Conservation (phyloP, 129 eudicot genomes). For the Flaveria ramosissima region DNA sequence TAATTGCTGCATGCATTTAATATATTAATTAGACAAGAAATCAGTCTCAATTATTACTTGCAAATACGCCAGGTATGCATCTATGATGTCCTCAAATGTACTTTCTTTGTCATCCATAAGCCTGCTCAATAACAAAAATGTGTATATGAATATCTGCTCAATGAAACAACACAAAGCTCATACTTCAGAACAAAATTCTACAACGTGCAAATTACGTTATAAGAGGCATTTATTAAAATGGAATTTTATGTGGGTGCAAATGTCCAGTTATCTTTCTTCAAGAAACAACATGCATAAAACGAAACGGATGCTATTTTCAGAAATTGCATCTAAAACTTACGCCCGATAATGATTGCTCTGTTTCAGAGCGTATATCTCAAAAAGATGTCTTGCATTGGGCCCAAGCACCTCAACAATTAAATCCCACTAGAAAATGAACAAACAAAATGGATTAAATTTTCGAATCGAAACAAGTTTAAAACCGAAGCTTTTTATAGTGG, state of each 20-base stretch:
- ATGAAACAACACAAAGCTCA: neutral
- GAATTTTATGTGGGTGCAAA: neutral
- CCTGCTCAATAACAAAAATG: constrained; percentile 40
- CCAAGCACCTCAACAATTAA: constrained; percentile 78
- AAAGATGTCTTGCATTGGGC: constrained; percentile 84
- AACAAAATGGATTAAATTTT: constrained; percentile 22
- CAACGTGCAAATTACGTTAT: neutral
- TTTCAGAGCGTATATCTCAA: constrained; percentile 86
- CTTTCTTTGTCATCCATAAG: constrained; percentile 62
- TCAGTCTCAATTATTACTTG: constrained; percentile 55
- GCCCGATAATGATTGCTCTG: constrained; percentile 69
- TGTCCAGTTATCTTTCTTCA: constrained; percentile 7
- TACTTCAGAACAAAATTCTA: constrained; percentile 9
- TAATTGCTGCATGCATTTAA: neutral
- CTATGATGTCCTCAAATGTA: constrained; percentile 87
- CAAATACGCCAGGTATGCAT: constrained; percentile 89
- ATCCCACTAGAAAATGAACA: constrained; percentile 63
- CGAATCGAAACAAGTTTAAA: constrained; percentile 6
- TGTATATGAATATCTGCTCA: constrained; percentile 12
- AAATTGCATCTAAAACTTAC: constrained; percentile 46
- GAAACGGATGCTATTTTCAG: neutral
- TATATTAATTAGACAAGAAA: constrained; percentile 10
- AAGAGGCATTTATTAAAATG: neutral
- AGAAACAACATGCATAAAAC: neutral
- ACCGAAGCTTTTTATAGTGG: constrained; percentile 7